These are phyloP conservation scores for Lichtheimia ramosa DNA, from an alignment of 371 early-diverging fungal genomes.

Conservation along the genomic window DNA sequence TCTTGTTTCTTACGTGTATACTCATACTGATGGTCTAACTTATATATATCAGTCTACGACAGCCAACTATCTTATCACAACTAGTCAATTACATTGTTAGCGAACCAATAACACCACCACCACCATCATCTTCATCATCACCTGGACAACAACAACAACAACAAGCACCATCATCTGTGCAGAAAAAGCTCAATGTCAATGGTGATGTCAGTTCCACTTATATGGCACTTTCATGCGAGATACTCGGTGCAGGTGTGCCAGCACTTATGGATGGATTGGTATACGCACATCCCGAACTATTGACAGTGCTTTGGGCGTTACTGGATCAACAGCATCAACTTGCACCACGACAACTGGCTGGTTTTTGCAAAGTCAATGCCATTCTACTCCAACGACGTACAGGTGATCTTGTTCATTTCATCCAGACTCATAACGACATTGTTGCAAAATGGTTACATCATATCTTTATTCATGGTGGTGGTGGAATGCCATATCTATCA, in stretches of 20 bases:
- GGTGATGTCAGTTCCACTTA: neutral
- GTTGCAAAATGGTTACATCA: constrained; percentile 24
- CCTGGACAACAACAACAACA: constrained; percentile 1
- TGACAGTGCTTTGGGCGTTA: constrained; percentile 22
- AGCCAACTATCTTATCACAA: constrained; percentile 20
- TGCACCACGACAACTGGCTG: constrained; percentile 16
- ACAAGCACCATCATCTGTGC: neutral
- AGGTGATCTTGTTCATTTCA: constrained; percentile 19
- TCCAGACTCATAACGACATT: constrained; percentile 12
- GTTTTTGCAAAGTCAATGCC: constrained; percentile 21
- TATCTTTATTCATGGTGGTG: constrained; percentile 11
- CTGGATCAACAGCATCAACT: constrained; percentile 17
- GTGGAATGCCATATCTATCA: constrained; percentile 11
- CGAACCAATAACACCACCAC: neutral
- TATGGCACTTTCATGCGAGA: constrained; percentile 15
- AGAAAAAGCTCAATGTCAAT: neutral
- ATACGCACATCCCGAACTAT: constrained; percentile 19
- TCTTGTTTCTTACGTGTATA: neutral
- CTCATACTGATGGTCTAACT: neutral
- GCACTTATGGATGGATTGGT: constrained; percentile 25
- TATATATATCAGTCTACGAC: constrained; percentile 7
- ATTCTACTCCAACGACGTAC: constrained; percentile 17
- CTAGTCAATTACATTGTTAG: constrained; percentile 19
- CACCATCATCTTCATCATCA: neutral
- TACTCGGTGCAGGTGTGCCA: constrained; percentile 20